Conservation (phyloP, 2,329 filamentous ascomycete genomes). For the Tolypocladium cylindrosporum region DNA sequence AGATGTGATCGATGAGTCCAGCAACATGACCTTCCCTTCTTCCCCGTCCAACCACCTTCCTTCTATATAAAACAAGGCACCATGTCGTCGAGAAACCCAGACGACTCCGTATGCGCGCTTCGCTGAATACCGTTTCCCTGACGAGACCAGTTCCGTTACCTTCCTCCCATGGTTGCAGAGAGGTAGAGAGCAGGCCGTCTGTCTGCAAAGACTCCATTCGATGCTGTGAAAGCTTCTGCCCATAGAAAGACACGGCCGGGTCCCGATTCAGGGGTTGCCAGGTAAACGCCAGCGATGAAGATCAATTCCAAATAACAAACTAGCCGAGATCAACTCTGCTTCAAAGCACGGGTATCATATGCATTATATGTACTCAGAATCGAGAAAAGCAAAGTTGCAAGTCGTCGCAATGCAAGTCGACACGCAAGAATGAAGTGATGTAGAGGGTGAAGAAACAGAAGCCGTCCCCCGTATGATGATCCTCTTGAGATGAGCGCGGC, state of each 20-base stretch:
- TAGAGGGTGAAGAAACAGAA: background rate
- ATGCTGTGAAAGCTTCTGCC: background rate
- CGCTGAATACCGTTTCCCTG: background rate
- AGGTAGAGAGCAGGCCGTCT: background rate
- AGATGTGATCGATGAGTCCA: background rate
- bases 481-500: background rate
- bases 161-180: background rate
- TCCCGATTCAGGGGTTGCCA: background rate
- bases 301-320: background rate
- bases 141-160: background rate
- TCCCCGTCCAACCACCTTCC: background rate
- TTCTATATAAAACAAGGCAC: background rate
- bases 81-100: background rate
- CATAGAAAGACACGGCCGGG: background rate
- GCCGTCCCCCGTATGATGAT: background rate
- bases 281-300: background rate
- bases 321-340: background rate
- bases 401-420: background rate
- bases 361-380: conserved; percentile 8
- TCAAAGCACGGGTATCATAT: conserved; percentile 11
- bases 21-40: background rate
- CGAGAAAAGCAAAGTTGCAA: background rate
- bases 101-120: background rate
- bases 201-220: background rate
- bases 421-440: background rate